A percentile compares a stretch with the other conserved stretches of the same genome.
Evolutionary conservation across 2,329 filamentous ascomycete genomes (phyloP).

Genomic region (Endoconidiophora polonica): DNA sequence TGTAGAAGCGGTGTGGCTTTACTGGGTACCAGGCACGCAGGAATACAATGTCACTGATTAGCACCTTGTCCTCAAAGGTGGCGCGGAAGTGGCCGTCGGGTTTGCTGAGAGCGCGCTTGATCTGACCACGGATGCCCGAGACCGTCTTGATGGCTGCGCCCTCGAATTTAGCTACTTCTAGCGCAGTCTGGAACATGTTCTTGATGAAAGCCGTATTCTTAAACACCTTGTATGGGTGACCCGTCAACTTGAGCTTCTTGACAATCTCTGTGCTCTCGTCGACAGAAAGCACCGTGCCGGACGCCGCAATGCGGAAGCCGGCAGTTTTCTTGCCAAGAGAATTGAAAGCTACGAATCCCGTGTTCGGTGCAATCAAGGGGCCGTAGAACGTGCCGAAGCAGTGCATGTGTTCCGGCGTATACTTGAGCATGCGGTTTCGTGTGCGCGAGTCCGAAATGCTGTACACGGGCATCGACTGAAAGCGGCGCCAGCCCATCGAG

Average conservation of each 20-base stretch:
- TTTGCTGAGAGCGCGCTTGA: constrained; percentile 86
- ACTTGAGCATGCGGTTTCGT: constrained; percentile 94
- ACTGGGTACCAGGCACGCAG: constrained; percentile 93
- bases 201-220: constrained; percentile 98
- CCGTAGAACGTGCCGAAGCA: constrained; percentile 95
- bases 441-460: constrained; percentile 87
- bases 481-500: constrained; percentile 87
- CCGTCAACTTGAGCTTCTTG: constrained; percentile 96
- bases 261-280: constrained; percentile 95
- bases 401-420: constrained; percentile 98
- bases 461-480: constrained; percentile 85
- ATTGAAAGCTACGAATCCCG: constrained; percentile 87
- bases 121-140: constrained; percentile 86
- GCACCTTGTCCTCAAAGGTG: constrained; percentile 95
- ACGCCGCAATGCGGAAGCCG: constrained; percentile 87
- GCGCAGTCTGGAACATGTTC: constrained; percentile 86
- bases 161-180: constrained; percentile 97
- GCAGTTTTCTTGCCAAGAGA: constrained; percentile 70
- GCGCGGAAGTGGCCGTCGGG: constrained; percentile 93
- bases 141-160: constrained; percentile 92
- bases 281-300: constrained; percentile 81
- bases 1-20: constrained; percentile 91
- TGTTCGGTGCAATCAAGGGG: constrained; percentile 86
- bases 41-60: constrained; percentile 94
- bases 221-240: constrained; percentile 91